Evolutionary conservation across 768 basidiomycete species (phyloP).

Genomic region (Panus rudis): DNA sequence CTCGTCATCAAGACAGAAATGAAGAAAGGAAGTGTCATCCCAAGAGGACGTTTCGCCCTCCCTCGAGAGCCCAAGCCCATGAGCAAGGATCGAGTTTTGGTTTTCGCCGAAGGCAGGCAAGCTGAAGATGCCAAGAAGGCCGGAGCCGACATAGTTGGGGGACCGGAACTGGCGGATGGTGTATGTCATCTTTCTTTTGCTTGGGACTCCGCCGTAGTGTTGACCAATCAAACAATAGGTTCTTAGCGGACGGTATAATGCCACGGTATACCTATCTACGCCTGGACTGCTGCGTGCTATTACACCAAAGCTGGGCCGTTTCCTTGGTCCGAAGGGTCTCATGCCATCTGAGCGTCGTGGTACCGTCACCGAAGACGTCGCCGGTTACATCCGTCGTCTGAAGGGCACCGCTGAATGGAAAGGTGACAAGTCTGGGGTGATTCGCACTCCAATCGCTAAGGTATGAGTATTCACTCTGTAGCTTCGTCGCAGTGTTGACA

Average conservation of each 20-base stretch:
- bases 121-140: conserved; percentile 80
- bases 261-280: conserved; percentile 81
- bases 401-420: conserved; percentile 89
- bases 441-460: conserved; percentile 74
- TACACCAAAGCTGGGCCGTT: conserved; percentile 70
- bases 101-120: conserved; percentile 82
- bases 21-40: conserved; percentile 72
- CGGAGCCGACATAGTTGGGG: conserved; percentile 89
- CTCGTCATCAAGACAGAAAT: conserved; percentile 75
- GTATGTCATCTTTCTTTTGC: conserved; percentile 38
- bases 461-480: conserved; percentile 33
- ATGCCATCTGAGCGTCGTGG: conserved; percentile 96
- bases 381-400: conserved; percentile 70
- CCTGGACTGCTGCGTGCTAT: conserved; percentile 73
- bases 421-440: conserved; percentile 80
- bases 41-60: conserved; percentile 84
- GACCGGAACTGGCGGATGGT: conserved; percentile 80
- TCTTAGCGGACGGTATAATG: conserved; percentile 63
- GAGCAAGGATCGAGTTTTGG: conserved; percentile 72
- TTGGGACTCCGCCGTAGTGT: conserved; percentile 6
- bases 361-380: conserved; percentile 88
- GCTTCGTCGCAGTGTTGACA: not conserved
- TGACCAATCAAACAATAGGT: conserved; percentile 39
- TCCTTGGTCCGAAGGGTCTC: conserved; percentile 80
- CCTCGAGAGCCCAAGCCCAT: conserved; percentile 74